Percentiles rank a stretch among this genome's conserved stretches.
These are phyloP conservation scores for Pharnaceum exiguum DNA, from an alignment of 148 eudicot genomes.

Conservation along the genomic window DNA sequence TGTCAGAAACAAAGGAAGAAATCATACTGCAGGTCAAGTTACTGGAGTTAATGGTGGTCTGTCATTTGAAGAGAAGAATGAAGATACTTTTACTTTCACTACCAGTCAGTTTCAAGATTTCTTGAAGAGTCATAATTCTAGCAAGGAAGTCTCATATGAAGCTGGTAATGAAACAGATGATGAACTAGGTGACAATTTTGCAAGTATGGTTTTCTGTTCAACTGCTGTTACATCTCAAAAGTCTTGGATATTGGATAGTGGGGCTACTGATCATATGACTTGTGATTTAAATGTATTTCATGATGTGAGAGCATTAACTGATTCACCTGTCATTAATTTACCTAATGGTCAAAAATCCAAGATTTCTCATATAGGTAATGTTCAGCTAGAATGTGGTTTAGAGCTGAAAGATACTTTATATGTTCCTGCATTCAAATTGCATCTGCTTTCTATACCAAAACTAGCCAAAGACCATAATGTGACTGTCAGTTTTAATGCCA, in stretches of 20 bases:
- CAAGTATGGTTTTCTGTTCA: not conserved
- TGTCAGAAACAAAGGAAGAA: not conserved
- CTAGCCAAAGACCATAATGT: not conserved
- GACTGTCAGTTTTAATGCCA: not conserved
- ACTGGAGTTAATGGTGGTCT: too few relatives aligned
- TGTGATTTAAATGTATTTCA: not conserved
- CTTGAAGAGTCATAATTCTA: too few relatives aligned
- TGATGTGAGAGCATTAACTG: fast-evolving
- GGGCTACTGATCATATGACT: not conserved
- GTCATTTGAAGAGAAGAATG: too few relatives aligned
- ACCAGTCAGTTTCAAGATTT: not conserved
- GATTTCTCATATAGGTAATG: not conserved
- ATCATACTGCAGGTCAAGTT: not conserved
- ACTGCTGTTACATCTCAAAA: not conserved
- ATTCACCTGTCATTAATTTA: not conserved
- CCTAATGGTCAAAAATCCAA: not conserved
- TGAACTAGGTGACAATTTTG: not conserved
- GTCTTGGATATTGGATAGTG: not conserved
- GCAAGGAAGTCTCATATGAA: not conserved
- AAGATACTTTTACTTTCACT: too few relatives aligned
- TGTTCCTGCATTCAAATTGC: not conserved
- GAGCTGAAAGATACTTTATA: not conserved
- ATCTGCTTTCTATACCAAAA: not conserved
- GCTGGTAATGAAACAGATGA: not conserved
- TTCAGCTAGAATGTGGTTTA: not conserved